Percentiles rank a stretch among this genome's conserved stretches.
phyloP scores from a whole-genome alignment of 2,329 filamentous ascomycete genomes.

The Diaporthe humulicola region DNA sequence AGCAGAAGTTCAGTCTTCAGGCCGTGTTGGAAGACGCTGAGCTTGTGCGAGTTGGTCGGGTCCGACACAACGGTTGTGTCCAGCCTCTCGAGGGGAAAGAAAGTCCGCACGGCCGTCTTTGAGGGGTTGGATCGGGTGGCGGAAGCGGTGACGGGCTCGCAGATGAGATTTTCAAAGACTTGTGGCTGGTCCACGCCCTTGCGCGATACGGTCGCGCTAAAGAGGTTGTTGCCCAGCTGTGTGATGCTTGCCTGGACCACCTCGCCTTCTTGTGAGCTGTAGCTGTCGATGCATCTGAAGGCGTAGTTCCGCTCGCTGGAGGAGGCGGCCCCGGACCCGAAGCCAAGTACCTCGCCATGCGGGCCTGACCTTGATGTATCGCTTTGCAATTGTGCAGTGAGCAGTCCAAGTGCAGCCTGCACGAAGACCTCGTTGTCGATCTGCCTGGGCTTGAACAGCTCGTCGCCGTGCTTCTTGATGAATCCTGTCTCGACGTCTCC shows the following conservation, averaged over 20 bases:
- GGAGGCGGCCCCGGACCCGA: conserved; percentile 58
- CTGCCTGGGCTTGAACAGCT: conserved; percentile 77
- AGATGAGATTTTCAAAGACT: conserved; percentile 61
- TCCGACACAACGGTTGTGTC: conserved; percentile 81
- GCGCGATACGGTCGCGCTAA: conserved; percentile 60
- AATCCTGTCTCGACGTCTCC: conserved; percentile 97
- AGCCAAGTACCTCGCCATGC: conserved; percentile 68
- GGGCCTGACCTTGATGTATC: conserved; percentile 47
- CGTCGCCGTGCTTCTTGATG: conserved; percentile 87
- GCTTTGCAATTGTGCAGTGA: conserved; percentile 63
- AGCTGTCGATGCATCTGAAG: conserved; percentile 71
- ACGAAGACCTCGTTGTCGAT: conserved; percentile 82
- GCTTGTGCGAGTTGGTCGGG: conserved; percentile 62
- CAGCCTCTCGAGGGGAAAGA: conserved; percentile 85
- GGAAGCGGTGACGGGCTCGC: conserved; percentile 51
- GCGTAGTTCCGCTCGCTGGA: conserved; percentile 61
- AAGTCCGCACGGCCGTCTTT: conserved; percentile 70
- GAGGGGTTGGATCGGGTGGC: conserved; percentile 42
- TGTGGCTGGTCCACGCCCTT: conserved; percentile 53
- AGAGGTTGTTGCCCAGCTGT: conserved; percentile 62
- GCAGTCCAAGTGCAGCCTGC: conserved; percentile 86
- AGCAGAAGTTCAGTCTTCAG: conserved; percentile 70
- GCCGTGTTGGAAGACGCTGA: conserved; percentile 84
- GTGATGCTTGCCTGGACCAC: conserved; percentile 67
- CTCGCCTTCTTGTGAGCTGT: conserved; percentile 73